Percentiles rank a stretch among this genome's conserved stretches.
Evolutionary conservation across 108 stramenopile species (phyloP).

Genomic region (Schizochytrium sp.): DNA sequence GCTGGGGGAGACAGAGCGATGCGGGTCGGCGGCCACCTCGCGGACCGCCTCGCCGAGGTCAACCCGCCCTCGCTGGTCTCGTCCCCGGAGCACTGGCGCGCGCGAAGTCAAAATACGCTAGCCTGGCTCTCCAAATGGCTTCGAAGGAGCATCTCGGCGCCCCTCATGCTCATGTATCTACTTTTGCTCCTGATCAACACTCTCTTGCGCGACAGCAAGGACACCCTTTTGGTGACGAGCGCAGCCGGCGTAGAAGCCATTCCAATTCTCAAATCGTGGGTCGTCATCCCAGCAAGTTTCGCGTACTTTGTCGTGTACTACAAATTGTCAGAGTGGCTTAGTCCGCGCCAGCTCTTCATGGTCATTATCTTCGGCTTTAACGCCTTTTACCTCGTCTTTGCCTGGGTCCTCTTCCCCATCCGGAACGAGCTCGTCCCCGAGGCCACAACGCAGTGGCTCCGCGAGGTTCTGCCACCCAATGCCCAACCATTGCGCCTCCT

Average conservation of each 20-base stretch:
- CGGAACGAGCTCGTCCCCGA: neutral
- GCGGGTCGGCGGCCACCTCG: no score
- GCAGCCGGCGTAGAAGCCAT: neutral
- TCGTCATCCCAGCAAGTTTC: neutral
- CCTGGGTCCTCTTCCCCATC: neutral
- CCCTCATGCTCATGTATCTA: slow-evolving; percentile 2
- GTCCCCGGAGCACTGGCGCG: no score
- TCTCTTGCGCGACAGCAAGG: neutral
- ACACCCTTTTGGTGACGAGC: slow-evolving; percentile 2
- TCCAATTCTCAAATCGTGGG: slow-evolving; percentile 9
- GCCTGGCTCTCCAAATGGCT: neutral
- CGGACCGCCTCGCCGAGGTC: no score
- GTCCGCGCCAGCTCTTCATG: neutral
- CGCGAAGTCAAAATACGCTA: no score
- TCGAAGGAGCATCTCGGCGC: neutral
- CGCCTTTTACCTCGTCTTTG: neutral
- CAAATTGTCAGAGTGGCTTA: neutral
- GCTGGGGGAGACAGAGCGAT: no score
- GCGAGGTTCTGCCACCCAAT: neutral
- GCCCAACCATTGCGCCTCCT: neutral
- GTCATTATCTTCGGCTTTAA: neutral
- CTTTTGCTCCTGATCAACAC: slow-evolving; percentile 2
- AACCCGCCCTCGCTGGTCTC: no score
- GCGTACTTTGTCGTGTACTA: slow-evolving; percentile 8
- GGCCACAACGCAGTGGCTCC: neutral